These are phyloP conservation scores for Xerocomellus amylosporus DNA, from an alignment of 768 basidiomycete genomes.

Conservation along the genomic window DNA sequence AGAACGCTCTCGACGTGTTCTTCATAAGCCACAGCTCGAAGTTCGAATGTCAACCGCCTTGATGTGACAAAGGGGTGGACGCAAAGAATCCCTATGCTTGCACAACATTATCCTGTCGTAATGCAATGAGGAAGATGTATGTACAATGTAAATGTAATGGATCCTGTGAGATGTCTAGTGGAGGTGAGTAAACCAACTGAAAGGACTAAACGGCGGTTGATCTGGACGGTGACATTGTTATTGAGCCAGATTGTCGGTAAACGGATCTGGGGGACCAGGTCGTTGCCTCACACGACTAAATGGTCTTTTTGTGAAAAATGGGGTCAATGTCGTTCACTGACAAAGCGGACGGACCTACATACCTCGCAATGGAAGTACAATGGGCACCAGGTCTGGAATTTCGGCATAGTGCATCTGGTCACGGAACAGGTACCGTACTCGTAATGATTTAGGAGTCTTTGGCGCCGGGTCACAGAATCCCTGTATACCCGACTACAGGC, in stretches of 20 bases:
- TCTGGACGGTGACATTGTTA: constrained; percentile 1
- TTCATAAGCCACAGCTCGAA: constrained; percentile 19
- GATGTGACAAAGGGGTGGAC: constrained; percentile 13
- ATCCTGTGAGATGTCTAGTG: constrained; percentile 15
- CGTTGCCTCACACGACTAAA: constrained; percentile 22
- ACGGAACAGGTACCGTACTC: constrained; percentile 75
- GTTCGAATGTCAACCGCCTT: not conserved
- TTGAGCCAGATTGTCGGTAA: constrained; percentile 3
- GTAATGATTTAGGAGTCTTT: constrained; percentile 63
- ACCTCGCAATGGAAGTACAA: constrained; percentile 77
- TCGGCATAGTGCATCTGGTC: constrained; percentile 74
- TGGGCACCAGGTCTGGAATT: constrained; percentile 64
- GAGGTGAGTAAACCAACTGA: constrained; percentile 5
- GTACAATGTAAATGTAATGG: constrained; percentile 25
- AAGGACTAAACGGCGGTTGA: not conserved
- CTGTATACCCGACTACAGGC: constrained; percentile 60
- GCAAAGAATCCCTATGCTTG: constrained; percentile 11
- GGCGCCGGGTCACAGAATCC: constrained; percentile 90
- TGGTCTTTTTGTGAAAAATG: constrained; percentile 23
- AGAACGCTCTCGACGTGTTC: constrained; percentile 18
- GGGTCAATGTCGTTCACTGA: constrained; percentile 4
- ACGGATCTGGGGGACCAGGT: not conserved
- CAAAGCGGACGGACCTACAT: constrained; percentile 32
- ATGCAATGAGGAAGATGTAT: constrained; percentile 28
- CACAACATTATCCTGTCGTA: constrained; percentile 8